Evolutionary conservation across 805 yeast genomes (phyloP), one percentile per base, ranked within the genome.

Genomic region (Candida montana): DNA sequence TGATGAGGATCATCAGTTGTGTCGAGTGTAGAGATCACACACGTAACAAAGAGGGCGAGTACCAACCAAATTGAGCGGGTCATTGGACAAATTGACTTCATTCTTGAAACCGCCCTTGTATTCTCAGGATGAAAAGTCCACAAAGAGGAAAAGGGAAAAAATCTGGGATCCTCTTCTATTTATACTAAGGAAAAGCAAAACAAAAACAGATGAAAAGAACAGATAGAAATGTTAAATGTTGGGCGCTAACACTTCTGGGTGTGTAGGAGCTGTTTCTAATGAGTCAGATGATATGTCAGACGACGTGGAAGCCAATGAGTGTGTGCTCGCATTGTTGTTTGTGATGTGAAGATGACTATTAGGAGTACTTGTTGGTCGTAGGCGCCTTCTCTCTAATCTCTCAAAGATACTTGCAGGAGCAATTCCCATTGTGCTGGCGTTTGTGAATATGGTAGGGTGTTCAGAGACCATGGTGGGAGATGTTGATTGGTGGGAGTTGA

Each of bases 341-440:
- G 52, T 31, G 38, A 41, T 15, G 46, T 44, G 40, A 26, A 48
- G 31, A 37, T 51, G 38, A 24, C 43, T 28, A 42, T 42, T 52
- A 56, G 47, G 42, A 50, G 46, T 45, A 43, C 48, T 33, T 21
- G 33, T 20, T 7, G 29, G 4, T 48, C 46, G 20, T 48, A 47
- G 20, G 49, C 42, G 24, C 52, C 44, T 20, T 46, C 54, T 23
- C 39, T 46, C 36, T 15, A 60, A 55, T 26, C 67, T 55, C 8
- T 79, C 87, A 63, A 79, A 63, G 9, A 81, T 78, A 48, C 83
- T 76, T n/a, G 85, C 83, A 0, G 89, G 88, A 1, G 88, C 78
- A 15, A 82, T 81, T 0, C 87, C 87, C 21, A 78, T 67, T 0
- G 83, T 77, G 38, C 83, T 76, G 17, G 85, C 76, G 49, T 78